Base-by-base conservation (phyloP, 1,284 basidiomycete species). In the Rugosomyces carneus region DNA sequence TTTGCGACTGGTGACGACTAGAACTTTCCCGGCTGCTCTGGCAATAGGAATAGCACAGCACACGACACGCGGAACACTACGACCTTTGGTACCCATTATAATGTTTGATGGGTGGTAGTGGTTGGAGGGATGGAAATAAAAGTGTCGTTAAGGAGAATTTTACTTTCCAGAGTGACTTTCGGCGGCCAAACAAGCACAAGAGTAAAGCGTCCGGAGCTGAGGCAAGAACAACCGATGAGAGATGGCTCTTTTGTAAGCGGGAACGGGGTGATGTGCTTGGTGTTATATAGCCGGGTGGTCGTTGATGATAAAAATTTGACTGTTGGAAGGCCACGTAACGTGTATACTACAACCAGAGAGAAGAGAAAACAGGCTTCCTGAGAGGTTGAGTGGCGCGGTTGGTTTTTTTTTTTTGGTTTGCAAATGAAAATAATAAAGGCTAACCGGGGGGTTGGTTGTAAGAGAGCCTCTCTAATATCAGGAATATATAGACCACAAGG, bases 21-120 rank as follows among this genome's bases (percentile, higher is more conserved):
- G 76, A 47, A 90, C 76, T 63, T 89, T 86, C 60, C 78, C 79
- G 8, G 79, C 76, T 20, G 79, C 66, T 52, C 80, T 75, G 39
- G 78, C 70, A 52, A 90, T 87, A 42, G 87, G 87, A 49, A 90
- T 89, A 40, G 87, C 88, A 61, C 88, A 90, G 65, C 87, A 90
- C 55, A 90, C 87, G 64, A 89, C 75, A 60, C 88, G 81, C 44
- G 88, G 87, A 37, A 77, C 77, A 48, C 80, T 66, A 55, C 84
- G 81, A 59, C 82, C 84, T 74, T 86, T 86, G 56, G 78, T 86
- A 61, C 80, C 82, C 83, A 88, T 89, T 48, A 54, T 36, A 21
- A 35, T 29, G 44, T 37, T 41, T 49, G 40, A 47, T 15, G 8
- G 11, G 3, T 8, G 37, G 34, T 34, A 34, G 31, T 7, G 3